Evolutionary conservation across 2,329 filamentous ascomycete species (phyloP), one percentile per base, ranked within the genome.

Genomic region (Aspergillus japonicus): DNA sequence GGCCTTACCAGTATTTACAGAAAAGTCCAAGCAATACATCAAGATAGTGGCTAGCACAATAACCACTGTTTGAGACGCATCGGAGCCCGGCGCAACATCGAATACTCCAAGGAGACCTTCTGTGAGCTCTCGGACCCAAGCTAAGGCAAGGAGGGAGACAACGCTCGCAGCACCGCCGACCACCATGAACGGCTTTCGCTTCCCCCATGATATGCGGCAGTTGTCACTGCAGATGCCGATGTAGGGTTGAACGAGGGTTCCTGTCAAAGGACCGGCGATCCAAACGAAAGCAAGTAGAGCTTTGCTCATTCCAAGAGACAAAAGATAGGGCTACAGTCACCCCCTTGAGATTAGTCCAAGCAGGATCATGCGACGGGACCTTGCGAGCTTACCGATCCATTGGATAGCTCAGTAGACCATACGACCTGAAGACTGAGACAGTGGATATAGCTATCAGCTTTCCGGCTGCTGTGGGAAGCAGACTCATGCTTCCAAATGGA

Each of bases 381-480:
- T 14, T 12, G 29, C 14, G 21, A 16, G 77, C 82, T 70, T 73
- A 85, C 83, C 56, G 94, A 96, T 68, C 93, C 93, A 79, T 96
- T 94, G 56, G 92, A 96, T 47, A 96, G 82, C 76, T 98, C 94
- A 47, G 96, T 92, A 1, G 93, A 93, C 94, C 94, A 98, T 29
- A 94, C 92, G 67, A 98, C 90, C 78, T 98, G 94, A 63, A 98
- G 81, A 24, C 91, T 83, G 23, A 35, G 39, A 31, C 49, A 65
- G 66, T 52, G 12, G 44, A 64, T 12, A 67, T 44, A 16, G 6
- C 19, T 16, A 16, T 44, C 39, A 44, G 39, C 16, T 16, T 44
- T 44, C 39, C 8, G 16, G 33, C 42, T 44, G 31, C 29, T 23
- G 24, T 50, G n/a, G 42, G 14, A 24, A n/a, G 52, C 31, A 44